A percentile compares a stretch with the other conserved stretches of the same genome.
Conservation (phyloP, 257 asterid genomes). For the Solanum lignicaule region DNA sequence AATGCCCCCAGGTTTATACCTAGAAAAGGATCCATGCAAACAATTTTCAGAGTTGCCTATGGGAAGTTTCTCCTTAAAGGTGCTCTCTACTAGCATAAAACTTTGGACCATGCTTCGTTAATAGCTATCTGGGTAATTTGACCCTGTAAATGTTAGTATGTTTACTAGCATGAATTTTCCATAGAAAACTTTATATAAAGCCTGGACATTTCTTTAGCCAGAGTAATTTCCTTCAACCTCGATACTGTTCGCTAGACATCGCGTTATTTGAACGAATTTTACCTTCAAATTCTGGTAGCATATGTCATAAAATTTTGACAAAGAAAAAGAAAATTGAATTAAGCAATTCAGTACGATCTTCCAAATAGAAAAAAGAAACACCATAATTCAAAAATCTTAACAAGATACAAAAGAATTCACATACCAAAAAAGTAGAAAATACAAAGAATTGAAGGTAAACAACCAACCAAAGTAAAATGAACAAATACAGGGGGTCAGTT, state of each 20-base stretch:
- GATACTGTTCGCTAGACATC: neutral
- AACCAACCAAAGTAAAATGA: neutral
- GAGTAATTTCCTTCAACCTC: neutral
- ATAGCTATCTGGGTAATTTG: neutral
- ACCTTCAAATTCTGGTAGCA: neutral
- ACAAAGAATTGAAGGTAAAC: neutral
- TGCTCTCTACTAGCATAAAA: neutral
- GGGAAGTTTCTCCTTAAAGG: neutral
- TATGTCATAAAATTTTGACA: neutral
- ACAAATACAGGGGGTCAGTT: neutral
- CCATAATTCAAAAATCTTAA: neutral
- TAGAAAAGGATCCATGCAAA: neutral
- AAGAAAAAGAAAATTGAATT: neutral
- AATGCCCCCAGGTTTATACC: neutral
- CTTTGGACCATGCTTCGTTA: neutral
- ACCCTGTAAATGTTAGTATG: neutral
- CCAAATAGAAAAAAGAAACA: neutral
- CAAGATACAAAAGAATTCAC: slow-evolving; percentile 3
- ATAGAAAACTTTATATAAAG: neutral
- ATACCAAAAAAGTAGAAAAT: neutral
- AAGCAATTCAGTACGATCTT: neutral
- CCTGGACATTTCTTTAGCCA: neutral
- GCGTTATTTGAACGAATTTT: neutral
- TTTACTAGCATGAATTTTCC: neutral
- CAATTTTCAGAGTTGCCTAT: neutral